phyloP scores from a whole-genome alignment of 805 yeast genomes.

The Monosporozyma aerobia region DNA sequence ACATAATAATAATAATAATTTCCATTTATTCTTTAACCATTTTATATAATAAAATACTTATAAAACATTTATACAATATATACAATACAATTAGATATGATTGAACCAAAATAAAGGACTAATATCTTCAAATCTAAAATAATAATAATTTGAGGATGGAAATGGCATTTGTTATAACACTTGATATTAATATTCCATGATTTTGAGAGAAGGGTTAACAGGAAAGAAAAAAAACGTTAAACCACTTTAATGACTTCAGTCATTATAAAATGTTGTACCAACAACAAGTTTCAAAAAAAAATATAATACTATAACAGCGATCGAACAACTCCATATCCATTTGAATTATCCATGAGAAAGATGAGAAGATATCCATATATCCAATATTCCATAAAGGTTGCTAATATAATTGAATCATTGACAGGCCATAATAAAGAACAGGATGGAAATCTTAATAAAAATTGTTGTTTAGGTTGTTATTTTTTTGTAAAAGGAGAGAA shows the following conservation, averaged over 20 bases:
- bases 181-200: neutral
- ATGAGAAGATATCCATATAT: neutral
- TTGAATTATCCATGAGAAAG: neutral
- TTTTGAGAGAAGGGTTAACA: constrained; percentile 2
- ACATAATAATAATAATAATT: neutral
- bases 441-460: neutral
- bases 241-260: neutral
- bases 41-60: neutral
- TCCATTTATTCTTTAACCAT: neutral
- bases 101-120: neutral
- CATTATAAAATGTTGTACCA: neutral
- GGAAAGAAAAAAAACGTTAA: constrained; percentile 2
- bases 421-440: neutral
- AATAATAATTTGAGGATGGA: neutral
- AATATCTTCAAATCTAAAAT: neutral
- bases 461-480: no score
- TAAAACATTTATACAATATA: neutral
- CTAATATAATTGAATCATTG: neutral
- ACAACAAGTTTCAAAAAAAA: neutral
- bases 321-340: neutral
- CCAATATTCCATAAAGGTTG: neutral
- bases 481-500: neutral
- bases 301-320: neutral
- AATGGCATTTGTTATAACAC: neutral
- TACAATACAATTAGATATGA: neutral